These are phyloP conservation scores for Candida piceae DNA, from an alignment of 805 yeast species.

Conservation along the genomic window DNA sequence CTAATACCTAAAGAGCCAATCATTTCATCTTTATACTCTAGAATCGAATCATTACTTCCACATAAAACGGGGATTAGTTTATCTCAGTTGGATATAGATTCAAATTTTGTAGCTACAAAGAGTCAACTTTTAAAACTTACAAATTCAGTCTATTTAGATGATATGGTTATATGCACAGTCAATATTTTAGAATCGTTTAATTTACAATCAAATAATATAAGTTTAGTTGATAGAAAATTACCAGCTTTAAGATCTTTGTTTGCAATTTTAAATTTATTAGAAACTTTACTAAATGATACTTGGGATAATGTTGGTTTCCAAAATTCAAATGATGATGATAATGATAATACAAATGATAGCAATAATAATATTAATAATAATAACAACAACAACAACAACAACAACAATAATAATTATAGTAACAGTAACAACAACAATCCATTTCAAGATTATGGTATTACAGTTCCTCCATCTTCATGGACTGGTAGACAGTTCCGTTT, in stretches of 20 bases:
- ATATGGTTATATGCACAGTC: constrained; percentile 25
- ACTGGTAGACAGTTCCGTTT: constrained; percentile 8
- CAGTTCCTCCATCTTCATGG: constrained; percentile 7
- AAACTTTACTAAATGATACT: constrained; percentile 26
- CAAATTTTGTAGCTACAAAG: constrained; percentile 30
- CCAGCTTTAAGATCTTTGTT: constrained; percentile 31
- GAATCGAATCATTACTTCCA: constrained; percentile 33
- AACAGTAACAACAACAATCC: neutral
- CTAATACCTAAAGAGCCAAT: constrained; percentile 19
- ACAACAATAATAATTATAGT: neutral
- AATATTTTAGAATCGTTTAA: constrained; percentile 26
- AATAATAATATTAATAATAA: too few relatives aligned
- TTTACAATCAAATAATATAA: constrained; percentile 12
- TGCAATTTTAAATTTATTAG: constrained; percentile 34
- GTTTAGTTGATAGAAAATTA: constrained; percentile 24
- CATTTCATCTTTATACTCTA: constrained; percentile 31
- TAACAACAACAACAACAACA: too few relatives aligned
- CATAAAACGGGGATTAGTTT: constrained; percentile 30
- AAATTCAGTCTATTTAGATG: constrained; percentile 23
- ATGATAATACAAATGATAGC: neutral
- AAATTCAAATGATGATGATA: neutral
- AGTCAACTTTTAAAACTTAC: constrained; percentile 31
- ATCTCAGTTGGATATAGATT: constrained; percentile 34
- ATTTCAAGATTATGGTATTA: constrained; percentile 8
- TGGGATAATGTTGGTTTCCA: constrained; percentile 13